phyloP scores from a whole-genome alignment of 768 basidiomycete species.

The Tremella yokohamensis region DNA sequence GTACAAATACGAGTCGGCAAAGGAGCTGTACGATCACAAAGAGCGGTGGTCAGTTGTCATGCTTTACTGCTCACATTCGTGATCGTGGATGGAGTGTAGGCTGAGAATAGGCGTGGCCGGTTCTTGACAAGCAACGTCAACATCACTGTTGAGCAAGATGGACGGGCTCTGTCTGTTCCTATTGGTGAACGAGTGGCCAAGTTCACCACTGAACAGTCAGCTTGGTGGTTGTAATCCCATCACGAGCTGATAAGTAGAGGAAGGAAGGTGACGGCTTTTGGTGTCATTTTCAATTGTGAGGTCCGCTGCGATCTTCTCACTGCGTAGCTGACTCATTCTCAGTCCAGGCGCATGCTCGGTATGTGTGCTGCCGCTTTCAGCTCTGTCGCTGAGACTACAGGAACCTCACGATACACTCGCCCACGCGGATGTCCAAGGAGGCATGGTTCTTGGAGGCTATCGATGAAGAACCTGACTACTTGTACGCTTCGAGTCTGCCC shows the following conservation, averaged over 20 bases:
- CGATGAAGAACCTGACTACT: slow-evolving; percentile 74
- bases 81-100: not conserved
- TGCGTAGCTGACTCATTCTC: not conserved
- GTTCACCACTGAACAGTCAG: slow-evolving; percentile 70
- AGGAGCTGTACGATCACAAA: slow-evolving; percentile 27
- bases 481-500: slow-evolving; percentile 49
- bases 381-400: slow-evolving; percentile 16
- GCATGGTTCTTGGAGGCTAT: slow-evolving; percentile 78
- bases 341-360: slow-evolving; percentile 55
- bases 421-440: slow-evolving; percentile 73
- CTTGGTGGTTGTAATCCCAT: not conserved
- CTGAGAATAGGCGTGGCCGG: slow-evolving; percentile 58
- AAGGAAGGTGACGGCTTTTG: slow-evolving; percentile 70
- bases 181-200: slow-evolving; percentile 62
- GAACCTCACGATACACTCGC: slow-evolving; percentile 72
- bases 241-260: slow-evolving; percentile 54
- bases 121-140: slow-evolving; percentile 84
- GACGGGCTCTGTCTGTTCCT: slow-evolving; percentile 39
- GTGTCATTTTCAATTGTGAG: slow-evolving; percentile 68
- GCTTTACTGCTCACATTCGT: slow-evolving; percentile 3
- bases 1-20: slow-evolving; percentile 55
- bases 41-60: slow-evolving; percentile 35
- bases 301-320: not conserved
- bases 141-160: slow-evolving; percentile 63
- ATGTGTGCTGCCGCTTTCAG: slow-evolving; percentile 6